Conservation (phyloP, 352 stramenopile genomes). For the Phytophthora vignae region DNA sequence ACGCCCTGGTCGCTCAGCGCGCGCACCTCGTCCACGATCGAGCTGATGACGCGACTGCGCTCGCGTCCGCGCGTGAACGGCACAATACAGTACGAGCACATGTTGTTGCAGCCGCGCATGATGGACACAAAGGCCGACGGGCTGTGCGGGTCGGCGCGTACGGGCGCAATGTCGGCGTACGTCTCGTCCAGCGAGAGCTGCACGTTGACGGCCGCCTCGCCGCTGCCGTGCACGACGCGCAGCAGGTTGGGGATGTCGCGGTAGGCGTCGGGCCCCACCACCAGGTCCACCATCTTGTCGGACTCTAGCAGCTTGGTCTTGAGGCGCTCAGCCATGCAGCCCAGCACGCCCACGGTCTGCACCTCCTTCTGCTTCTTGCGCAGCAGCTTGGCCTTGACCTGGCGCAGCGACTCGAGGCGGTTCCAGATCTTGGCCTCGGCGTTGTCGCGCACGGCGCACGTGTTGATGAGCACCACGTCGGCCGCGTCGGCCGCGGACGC, state of each 20-base stretch:
- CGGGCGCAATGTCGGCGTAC: slow-evolving; percentile 97
- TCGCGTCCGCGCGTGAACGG: slow-evolving; percentile 99
- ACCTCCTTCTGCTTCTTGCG: slow-evolving; percentile 75
- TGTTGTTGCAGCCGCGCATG: slow-evolving; percentile 99
- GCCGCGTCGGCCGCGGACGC: slow-evolving; percentile 75
- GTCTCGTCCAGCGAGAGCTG: slow-evolving; percentile 98
- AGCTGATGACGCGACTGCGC: slow-evolving; percentile 90
- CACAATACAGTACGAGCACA: slow-evolving; percentile 99
- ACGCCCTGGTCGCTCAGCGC: slow-evolving; percentile 91
- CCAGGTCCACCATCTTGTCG: slow-evolving; percentile 97
- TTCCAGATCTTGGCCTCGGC: slow-evolving; percentile 96
- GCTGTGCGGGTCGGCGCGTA: slow-evolving; percentile 85
- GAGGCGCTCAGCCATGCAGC: slow-evolving; percentile 99
- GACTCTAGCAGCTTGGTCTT: slow-evolving; percentile 96
- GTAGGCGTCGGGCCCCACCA: slow-evolving; percentile 99
- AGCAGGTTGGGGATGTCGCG: slow-evolving; percentile 97
- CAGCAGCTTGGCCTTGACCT: slow-evolving; percentile 77
- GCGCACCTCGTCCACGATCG: slow-evolving; percentile 96
- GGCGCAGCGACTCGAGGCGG: slow-evolving; percentile 79
- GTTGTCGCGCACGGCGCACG: slow-evolving; percentile 99
- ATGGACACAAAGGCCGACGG: slow-evolving; percentile 98
- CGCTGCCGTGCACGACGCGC: slow-evolving; percentile 77
- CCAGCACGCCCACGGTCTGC: slow-evolving; percentile 95
- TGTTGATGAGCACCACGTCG: slow-evolving; percentile 98
- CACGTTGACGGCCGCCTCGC: slow-evolving; percentile 92